A percentile compares a stretch with the other conserved stretches of the same genome.
Evolutionary conservation across 129 eudicot species (phyloP).

Genomic region (Arctium minus): DNA sequence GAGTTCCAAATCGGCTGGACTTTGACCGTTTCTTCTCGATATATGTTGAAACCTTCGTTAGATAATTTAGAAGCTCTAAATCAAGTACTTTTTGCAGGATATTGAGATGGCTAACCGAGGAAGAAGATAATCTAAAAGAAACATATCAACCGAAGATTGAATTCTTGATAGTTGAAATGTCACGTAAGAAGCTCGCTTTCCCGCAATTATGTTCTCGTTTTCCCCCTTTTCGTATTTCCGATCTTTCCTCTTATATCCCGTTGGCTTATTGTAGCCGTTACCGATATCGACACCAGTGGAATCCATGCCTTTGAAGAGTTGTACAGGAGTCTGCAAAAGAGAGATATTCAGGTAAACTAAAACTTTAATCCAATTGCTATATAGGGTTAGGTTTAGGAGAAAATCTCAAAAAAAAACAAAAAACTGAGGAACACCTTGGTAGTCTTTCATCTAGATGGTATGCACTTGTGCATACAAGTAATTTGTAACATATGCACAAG

Average conservation of each 20-base stretch:
- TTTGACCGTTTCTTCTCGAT: background rate
- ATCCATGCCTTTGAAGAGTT: constrained; percentile 75
- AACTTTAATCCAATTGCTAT: background rate
- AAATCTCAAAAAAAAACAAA: too few species aligned
- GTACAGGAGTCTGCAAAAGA: constrained; percentile 46
- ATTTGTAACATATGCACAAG: too few species aligned
- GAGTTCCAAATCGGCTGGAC: background rate
- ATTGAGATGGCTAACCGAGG: constrained; percentile 77
- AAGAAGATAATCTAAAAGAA: constrained; percentile 46
- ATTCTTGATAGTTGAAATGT: constrained; percentile 64
- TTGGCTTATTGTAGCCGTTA: constrained; percentile 47
- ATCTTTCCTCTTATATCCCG: background rate
- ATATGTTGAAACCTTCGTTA: background rate
- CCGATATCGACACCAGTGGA: constrained; percentile 75
- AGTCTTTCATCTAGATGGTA: too few species aligned
- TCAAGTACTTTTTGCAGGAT: constrained; percentile 40
- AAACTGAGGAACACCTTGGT: too few species aligned
- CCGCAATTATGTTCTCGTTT: background rate
- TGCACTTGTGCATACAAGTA: too few species aligned
- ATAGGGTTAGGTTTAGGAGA: background rate
- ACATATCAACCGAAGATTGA: constrained; percentile 47
- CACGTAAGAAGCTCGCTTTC: constrained; percentile 48
- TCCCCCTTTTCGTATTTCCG: background rate
- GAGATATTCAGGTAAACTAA: constrained; percentile 54
- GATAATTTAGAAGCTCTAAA: background rate